A percentile compares a stretch with the other conserved stretches of the same genome.
Conservation (phyloP, 768 basidiomycete species). For the Hygrophorus russula region DNA sequence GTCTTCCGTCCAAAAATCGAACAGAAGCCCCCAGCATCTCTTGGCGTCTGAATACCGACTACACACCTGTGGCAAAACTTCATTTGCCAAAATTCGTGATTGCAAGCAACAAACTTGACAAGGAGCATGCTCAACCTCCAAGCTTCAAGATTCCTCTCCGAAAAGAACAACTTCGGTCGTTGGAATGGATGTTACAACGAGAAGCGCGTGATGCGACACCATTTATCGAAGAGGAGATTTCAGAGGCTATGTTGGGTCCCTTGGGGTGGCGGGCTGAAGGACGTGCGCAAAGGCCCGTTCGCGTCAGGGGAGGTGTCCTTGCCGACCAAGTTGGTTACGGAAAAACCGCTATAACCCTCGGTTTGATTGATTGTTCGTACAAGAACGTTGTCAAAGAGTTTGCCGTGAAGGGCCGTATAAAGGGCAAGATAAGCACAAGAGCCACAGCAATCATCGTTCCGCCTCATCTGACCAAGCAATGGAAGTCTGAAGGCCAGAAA, state of each 20-base stretch:
- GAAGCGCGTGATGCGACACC: conserved; percentile 54
- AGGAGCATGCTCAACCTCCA: conserved; percentile 64
- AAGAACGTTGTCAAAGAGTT: conserved; percentile 50
- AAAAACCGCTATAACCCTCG: conserved; percentile 91
- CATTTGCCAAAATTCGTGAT: conserved; percentile 57
- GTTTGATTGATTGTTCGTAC: conserved; percentile 66
- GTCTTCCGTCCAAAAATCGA: conserved; percentile 52
- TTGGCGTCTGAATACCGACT: conserved; percentile 79
- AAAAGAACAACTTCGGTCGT: conserved; percentile 78
- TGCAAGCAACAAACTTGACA: conserved; percentile 64
- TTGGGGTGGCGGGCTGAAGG: conserved; percentile 95
- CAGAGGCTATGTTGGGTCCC: conserved; percentile 77
- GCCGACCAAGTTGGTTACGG: conserved; percentile 97
- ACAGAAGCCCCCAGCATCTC: conserved; percentile 41
- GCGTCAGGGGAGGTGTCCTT: conserved; percentile 79
- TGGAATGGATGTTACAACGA: conserved; percentile 86
- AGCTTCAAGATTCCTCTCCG: conserved; percentile 68
- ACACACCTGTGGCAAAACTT: conserved; percentile 49
- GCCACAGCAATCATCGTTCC: conserved; percentile 83
- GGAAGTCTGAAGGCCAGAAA: conserved; percentile 78
- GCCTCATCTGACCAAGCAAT: conserved; percentile 82
- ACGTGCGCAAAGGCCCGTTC: conserved; percentile 66
- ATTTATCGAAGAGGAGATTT: conserved; percentile 90
- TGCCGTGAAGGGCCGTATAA: conserved; percentile 29
- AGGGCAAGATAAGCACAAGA: conserved; percentile 67